phyloP scores from a whole-genome alignment of 2,329 filamentous ascomycete genomes.

The Ambrosiella xylebori region DNA sequence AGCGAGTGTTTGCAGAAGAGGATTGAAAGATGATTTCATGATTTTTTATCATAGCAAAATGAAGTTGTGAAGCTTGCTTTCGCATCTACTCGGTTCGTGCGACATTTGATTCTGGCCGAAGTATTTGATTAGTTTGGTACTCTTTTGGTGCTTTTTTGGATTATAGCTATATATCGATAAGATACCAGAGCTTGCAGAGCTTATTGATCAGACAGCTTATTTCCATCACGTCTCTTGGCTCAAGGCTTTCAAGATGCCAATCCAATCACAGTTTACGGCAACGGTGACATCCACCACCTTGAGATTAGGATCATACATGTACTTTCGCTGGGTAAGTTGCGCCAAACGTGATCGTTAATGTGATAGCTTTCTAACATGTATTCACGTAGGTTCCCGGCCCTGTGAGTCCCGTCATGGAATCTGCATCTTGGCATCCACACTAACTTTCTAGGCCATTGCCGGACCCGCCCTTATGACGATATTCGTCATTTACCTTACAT shows the following conservation, averaged over 20 bases:
- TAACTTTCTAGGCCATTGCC: conserved; percentile 14
- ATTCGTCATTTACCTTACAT: conserved; percentile 47
- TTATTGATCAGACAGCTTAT: neutral
- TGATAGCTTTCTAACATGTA: neutral
- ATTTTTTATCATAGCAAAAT: too few species aligned
- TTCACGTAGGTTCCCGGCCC: conserved; percentile 18
- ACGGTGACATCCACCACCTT: conserved; percentile 21
- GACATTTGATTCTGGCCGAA: too few species aligned
- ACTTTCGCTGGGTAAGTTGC: conserved; percentile 41
- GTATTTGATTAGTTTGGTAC: too few species aligned
- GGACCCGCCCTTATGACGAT: conserved; percentile 32
- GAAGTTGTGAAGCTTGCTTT: too few species aligned
- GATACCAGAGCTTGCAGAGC: neutral
- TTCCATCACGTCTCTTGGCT: conserved; percentile 14
- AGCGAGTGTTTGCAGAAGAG: too few species aligned
- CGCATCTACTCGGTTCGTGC: too few species aligned
- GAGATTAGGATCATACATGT: conserved; percentile 33
- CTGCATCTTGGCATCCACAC: too few species aligned
- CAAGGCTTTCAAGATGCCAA: conserved; percentile 13
- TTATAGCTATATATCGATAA: too few species aligned
- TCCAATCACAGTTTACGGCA: conserved; percentile 17
- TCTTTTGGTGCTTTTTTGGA: too few species aligned
- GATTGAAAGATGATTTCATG: too few species aligned
- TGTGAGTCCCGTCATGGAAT: conserved; percentile 15
- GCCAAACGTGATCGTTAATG: conserved; percentile 8